Percentiles rank a stretch among this genome's conserved stretches.
Conservation (phyloP, 2,329 filamentous ascomycete genomes). For the Aspergillus amoenus region DNA sequence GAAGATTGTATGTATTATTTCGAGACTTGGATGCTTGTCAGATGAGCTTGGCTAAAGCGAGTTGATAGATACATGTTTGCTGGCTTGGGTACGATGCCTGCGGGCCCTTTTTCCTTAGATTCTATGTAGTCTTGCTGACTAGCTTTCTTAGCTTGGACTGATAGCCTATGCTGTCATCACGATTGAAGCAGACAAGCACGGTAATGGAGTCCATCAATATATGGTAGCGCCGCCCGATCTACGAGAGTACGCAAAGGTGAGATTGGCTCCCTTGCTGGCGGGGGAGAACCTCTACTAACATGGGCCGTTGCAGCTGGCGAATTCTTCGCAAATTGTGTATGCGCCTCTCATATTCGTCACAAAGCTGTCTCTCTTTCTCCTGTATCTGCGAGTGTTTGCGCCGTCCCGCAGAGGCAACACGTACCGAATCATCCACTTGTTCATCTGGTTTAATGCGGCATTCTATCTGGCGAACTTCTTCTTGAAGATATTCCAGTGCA, state of each 20-base stretch:
- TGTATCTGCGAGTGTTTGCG: slow-evolving; percentile 27
- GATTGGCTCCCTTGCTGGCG: not conserved
- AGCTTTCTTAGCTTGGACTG: slow-evolving; percentile 21
- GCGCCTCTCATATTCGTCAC: slow-evolving; percentile 29
- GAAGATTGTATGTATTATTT: slow-evolving; percentile 22
- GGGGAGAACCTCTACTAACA: not conserved
- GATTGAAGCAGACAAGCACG: slow-evolving; percentile 21
- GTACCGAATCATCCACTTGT: slow-evolving; percentile 21
- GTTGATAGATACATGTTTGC: slow-evolving; percentile 17
- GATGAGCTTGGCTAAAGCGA: not conserved
- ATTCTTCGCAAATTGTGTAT: slow-evolving; percentile 27
- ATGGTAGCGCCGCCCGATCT: slow-evolving; percentile 19
- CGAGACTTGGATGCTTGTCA: not conserved
- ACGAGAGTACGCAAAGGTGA: slow-evolving; percentile 19
- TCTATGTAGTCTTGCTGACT: not conserved
- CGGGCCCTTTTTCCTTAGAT: not conserved
- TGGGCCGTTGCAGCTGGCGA: slow-evolving; percentile 15
- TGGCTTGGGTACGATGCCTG: slow-evolving; percentile 20
- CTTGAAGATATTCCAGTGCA: slow-evolving; percentile 28
- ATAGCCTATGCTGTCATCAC: slow-evolving; percentile 22
- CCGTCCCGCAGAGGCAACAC: slow-evolving; percentile 18
- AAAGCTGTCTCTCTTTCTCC: slow-evolving; percentile 29
- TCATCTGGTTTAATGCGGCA: slow-evolving; percentile 24
- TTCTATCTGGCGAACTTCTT: slow-evolving; percentile 27
- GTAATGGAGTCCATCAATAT: slow-evolving; percentile 20